Evolutionary conservation across 805 yeast genomes (phyloP).

Genomic region (Candida peoriensis): DNA sequence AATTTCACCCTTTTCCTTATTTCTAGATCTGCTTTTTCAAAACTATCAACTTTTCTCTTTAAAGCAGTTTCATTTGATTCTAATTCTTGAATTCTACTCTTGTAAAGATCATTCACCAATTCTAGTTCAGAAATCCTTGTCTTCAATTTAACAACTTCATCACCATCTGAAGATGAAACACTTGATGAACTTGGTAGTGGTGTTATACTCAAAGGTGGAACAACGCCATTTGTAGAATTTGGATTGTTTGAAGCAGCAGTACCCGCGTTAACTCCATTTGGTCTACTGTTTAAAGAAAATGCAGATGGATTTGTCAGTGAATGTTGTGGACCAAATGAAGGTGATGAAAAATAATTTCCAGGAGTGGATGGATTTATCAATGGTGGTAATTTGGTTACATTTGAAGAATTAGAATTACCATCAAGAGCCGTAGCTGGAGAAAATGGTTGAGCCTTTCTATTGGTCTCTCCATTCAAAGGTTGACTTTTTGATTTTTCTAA

Average conservation of each 20-base stretch:
- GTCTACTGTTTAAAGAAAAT: slow-evolving; percentile 14
- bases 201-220: no score
- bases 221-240: background rate
- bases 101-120: slow-evolving; percentile 82
- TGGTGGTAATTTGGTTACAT: slow-evolving; percentile 15
- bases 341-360: slow-evolving; percentile 33
- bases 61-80: slow-evolving; percentile 34
- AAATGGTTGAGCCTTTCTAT: slow-evolving; percentile 15
- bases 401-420: slow-evolving; percentile 4
- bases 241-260: slow-evolving; percentile 6
- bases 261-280: slow-evolving; percentile 6
- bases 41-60: slow-evolving; percentile 8
- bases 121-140: slow-evolving; percentile 86
- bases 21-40: slow-evolving; percentile 10
- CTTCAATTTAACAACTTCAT: slow-evolving; percentile 41
- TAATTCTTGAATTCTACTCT: slow-evolving; percentile 75
- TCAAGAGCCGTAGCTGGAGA: slow-evolving; percentile 22
- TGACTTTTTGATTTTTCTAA: slow-evolving; percentile 11
- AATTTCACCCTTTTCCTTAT: slow-evolving; percentile 16
- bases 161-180: slow-evolving; percentile 15
- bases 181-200: slow-evolving; percentile 2
- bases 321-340: slow-evolving; percentile 43
- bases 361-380: slow-evolving; percentile 16
- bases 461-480: slow-evolving; percentile 4
- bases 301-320: slow-evolving; percentile 25